Conservation (phyloP, 805 yeast species). For the Millerozyma miso region DNA sequence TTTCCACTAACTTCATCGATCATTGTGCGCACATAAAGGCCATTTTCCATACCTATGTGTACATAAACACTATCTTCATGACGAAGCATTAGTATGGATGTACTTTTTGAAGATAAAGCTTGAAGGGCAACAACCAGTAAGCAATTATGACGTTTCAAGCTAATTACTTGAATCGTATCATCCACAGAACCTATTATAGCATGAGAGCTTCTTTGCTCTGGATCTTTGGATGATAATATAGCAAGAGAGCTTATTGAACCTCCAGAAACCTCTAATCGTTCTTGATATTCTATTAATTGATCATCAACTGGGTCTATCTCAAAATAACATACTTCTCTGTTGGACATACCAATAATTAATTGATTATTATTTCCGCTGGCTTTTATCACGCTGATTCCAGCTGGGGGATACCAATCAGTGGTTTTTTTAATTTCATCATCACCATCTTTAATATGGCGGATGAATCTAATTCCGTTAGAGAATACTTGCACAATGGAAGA, state of each 20-base stretch:
- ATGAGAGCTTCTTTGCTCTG: constrained; percentile 46
- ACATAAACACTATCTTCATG: constrained; percentile 30
- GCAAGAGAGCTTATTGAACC: constrained; percentile 46
- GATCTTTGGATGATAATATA: constrained; percentile 40
- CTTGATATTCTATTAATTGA: constrained; percentile 66
- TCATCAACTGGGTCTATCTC: constrained; percentile 62
- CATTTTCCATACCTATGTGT: constrained; percentile 82
- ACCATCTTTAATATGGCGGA: constrained; percentile 14
- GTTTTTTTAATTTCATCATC: constrained; percentile 26
- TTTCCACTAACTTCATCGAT: constrained; percentile 57
- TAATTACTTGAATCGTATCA: constrained; percentile 62
- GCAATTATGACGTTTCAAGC: constrained; percentile 55
- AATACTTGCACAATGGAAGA: constrained; percentile 69
- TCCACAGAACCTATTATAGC: constrained; percentile 73
- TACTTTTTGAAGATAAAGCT: constrained; percentile 49
- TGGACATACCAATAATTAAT: constrained; percentile 65
- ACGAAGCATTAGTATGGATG: constrained; percentile 23
- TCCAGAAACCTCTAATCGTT: constrained; percentile 50
- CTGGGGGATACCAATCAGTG: constrained; percentile 79
- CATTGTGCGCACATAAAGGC: constrained; percentile 65
- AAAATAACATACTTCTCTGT: constrained; percentile 74
- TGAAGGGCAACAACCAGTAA: constrained; percentile 63
- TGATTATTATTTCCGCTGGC: constrained; percentile 66
- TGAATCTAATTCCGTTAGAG: constrained; percentile 62
- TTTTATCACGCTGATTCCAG: constrained; percentile 59